A percentile compares a stretch with the other conserved stretches of the same genome.
Evolutionary conservation across 208 protist genomes (phyloP).

Genomic region (Trypanosoma boissoni): DNA sequence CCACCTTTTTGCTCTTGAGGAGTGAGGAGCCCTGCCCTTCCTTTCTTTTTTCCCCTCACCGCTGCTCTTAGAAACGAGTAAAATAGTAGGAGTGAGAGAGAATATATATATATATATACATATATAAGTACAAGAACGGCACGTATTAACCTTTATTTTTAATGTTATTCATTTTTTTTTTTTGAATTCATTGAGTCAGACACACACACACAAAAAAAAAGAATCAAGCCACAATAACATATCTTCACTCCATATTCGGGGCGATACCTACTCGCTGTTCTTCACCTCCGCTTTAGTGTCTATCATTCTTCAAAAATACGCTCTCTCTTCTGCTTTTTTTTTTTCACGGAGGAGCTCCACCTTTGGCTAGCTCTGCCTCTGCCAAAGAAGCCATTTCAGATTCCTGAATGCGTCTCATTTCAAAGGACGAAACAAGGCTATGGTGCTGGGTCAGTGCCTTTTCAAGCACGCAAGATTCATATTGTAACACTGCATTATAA

Average conservation of each 20-base stretch:
- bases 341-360: background rate
- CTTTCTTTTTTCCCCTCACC: no score
- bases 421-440: constrained; percentile 39
- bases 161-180: no score
- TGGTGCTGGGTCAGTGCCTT: constrained; percentile 49
- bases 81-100: background rate
- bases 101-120: background rate
- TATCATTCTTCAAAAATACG: background rate
- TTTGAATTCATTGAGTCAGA: no score
- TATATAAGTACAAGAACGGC: background rate
- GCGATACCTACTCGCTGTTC: constrained; percentile 2
- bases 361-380: background rate
- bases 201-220: background rate
- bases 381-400: constrained; percentile 6
- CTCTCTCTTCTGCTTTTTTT: background rate
- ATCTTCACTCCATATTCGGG: background rate
- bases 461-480: constrained; percentile 57
- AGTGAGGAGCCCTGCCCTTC: no score
- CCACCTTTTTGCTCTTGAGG: no score
- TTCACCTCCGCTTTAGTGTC: background rate
- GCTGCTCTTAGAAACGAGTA: no score
- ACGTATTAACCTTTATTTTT: no score
- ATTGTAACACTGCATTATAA: constrained; percentile 39
- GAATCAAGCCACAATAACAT: background rate
- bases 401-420: constrained; percentile 13